Base-by-base conservation (phyloP, 352 stramenopile genomes). In the Halophytophthora batemanensis region DNA sequence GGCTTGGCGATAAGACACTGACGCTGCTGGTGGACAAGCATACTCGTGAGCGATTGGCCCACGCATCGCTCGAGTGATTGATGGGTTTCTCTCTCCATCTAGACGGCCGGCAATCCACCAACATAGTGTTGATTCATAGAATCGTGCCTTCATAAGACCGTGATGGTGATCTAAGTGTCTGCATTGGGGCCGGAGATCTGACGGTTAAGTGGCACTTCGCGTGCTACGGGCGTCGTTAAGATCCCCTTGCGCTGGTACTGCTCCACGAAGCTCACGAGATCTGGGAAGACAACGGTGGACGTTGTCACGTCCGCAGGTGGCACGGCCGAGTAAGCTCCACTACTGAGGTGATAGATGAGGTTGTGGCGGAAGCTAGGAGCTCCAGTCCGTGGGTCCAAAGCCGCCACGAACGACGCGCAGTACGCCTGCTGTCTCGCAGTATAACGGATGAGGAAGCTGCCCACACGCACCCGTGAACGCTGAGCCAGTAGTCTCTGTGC, bases 371-470 rank as follows among this genome's bases (percentile, higher is more conserved):
- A 87, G 33, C 69, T 71, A 2, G 74, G 61, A 11, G 50, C 18
- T 1, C 58, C 51, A 2, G 66, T 62, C 0, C 15, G n/a, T 1
- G 63, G 22, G 31, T 87, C 74, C 25, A 89, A 43, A 8, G 57
- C 59, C 19, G 73, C 65, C 19, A 90, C 80, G 50, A 90, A 90
- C 0, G 80, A 89, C 23, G 76, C 67, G 45, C 80, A 90, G 53
- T 90, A 90, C 15, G 64, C 75, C 40, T 74, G 54, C 57, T 86
- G 71, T 2, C 66, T 69, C 8, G 77, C 62, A 28, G 64, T 86
- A 67, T 87, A 90, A n/a, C 80, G 75, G 40, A 90, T 90, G 11
- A 90, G 63, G 50, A 90, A 90, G 45, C 67, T 81, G 13, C 80
- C 80, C 1, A 51, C 29, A 2, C 64, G 68, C n/a, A 60, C 50